These are phyloP conservation scores for Austropuccinia psidii DNA, from an alignment of 1,284 basidiomycete genomes.

Conservation along the genomic window DNA sequence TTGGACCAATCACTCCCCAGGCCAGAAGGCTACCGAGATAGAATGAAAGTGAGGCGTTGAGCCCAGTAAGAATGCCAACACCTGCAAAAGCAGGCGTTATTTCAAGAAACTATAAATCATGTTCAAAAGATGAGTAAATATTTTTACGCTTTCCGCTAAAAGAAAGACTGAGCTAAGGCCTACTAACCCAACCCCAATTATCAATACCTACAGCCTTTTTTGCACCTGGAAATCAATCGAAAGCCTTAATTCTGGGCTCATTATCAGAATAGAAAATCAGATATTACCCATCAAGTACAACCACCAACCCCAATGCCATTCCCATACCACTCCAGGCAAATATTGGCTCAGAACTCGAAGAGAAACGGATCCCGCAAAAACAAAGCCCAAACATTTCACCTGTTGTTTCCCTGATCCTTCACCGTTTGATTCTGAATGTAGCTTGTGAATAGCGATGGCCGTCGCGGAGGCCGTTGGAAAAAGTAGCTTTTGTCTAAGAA, in stretches of 20 bases:
- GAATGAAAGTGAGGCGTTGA: slow-evolving; percentile 62
- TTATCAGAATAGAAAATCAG: slow-evolving; percentile 44
- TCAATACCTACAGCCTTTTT: slow-evolving; percentile 21
- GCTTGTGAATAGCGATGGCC: slow-evolving; percentile 60
- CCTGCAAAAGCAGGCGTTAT: slow-evolving; percentile 63
- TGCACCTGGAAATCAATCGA: slow-evolving; percentile 5
- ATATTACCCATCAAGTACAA: slow-evolving; percentile 59
- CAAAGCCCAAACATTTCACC: slow-evolving; percentile 53
- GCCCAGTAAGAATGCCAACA: slow-evolving; percentile 60
- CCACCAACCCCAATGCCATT: slow-evolving; percentile 64
- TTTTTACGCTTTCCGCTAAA: background rate
- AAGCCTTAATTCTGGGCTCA: background rate
- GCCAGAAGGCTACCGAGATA: slow-evolving; percentile 57
- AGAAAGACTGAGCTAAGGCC: background rate
- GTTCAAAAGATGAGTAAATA: background rate
- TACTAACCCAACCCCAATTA: slow-evolving; percentile 32
- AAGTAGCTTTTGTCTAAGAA: slow-evolving; percentile 60
- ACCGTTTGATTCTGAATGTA: slow-evolving; percentile 56
- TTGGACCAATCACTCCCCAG: slow-evolving; percentile 60
- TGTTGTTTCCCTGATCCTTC: slow-evolving; percentile 55
- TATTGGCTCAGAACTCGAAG: slow-evolving; percentile 59
- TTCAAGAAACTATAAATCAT: slow-evolving; percentile 42
- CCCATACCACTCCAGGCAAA: slow-evolving; percentile 58
- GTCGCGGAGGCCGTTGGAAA: slow-evolving; percentile 65
- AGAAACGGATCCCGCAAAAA: slow-evolving; percentile 54